A percentile compares a stretch with the other conserved stretches of the same genome.
phyloP scores from a whole-genome alignment of 1,139 yeast genomes.

The Entelexis sorbosivorans region DNA sequence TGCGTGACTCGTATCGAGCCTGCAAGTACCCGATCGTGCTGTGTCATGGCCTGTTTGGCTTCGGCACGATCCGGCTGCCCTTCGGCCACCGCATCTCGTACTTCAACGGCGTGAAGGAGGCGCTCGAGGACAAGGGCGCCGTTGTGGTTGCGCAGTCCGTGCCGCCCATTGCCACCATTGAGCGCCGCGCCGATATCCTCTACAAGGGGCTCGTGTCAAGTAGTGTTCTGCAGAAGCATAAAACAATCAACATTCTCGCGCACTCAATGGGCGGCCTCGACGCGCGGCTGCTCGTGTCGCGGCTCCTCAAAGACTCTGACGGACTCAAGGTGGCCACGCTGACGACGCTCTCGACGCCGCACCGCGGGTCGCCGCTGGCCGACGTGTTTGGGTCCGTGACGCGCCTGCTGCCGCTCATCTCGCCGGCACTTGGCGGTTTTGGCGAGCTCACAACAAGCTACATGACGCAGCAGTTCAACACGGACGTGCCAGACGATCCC shows the following conservation, averaged over 20 bases:
- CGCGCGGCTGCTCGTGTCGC: conserved; percentile 60
- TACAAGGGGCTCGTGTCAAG: conserved; percentile 42
- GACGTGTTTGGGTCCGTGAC: conserved; percentile 44
- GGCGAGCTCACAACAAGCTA: conserved; percentile 43
- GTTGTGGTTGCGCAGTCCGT: conserved; percentile 64
- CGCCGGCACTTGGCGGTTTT: conserved; percentile 23
- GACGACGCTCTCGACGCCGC: conserved; percentile 83
- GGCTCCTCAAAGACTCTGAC: conserved; percentile 33
- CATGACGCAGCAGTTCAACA: conserved; percentile 44
- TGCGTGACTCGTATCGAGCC: conserved; percentile 17
- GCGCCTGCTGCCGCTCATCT: conserved; percentile 13
- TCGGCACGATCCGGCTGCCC: conserved; percentile 42
- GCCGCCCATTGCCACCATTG: conserved; percentile 71
- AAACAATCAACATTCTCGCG: conserved; percentile 54
- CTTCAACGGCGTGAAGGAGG: conserved; percentile 69
- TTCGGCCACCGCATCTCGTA: conserved; percentile 50
- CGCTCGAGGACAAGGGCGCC: conserved; percentile 51
- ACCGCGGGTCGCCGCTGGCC: conserved; percentile 76
- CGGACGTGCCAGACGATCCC: conserved; percentile 43
- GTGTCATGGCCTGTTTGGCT: conserved; percentile 80
- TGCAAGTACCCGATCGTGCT: conserved; percentile 52
- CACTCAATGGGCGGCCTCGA: conserved; percentile 95
- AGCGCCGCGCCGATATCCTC: conserved; percentile 53
- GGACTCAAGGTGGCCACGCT: conserved; percentile 40
- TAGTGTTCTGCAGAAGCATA: conserved; percentile 9